Evolutionary conservation across 345 rosid species (phyloP).

Genomic region (Melastoma malabathricum): DNA sequence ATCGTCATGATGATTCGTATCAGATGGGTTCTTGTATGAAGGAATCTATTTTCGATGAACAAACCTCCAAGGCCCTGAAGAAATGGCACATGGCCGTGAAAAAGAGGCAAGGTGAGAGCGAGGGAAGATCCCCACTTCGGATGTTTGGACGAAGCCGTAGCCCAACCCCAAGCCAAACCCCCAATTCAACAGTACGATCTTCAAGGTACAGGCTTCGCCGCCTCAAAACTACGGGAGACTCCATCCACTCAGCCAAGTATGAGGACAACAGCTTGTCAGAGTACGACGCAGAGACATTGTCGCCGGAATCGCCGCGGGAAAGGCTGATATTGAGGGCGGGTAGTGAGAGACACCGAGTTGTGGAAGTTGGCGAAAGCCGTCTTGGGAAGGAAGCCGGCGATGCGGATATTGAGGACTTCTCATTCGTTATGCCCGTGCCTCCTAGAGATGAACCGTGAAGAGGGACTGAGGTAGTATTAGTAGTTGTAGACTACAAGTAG

Average conservation of each 20-base stretch:
- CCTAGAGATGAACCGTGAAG: slow-evolving; percentile 18
- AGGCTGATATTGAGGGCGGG: slow-evolving; percentile 32
- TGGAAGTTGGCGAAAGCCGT: slow-evolving; percentile 20
- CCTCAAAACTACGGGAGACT: slow-evolving; percentile 71
- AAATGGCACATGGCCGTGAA: slow-evolving; percentile 80
- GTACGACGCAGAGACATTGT: slow-evolving; percentile 42
- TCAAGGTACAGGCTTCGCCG: slow-evolving; percentile 40
- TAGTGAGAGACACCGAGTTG: slow-evolving; percentile 11
- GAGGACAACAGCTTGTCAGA: slow-evolving; percentile 53
- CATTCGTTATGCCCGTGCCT: slow-evolving; percentile 41
- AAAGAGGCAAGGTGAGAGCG: slow-evolving; percentile 44
- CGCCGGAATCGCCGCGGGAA: slow-evolving; percentile 24
- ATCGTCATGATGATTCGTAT: too few species aligned
- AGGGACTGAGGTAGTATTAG: too few species aligned
- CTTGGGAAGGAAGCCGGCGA: slow-evolving; percentile 16
- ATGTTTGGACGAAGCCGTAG: slow-evolving; percentile 34
- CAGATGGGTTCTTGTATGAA: slow-evolving; percentile 90
- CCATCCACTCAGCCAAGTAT: slow-evolving; percentile 23
- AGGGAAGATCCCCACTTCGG: slow-evolving; percentile 34
- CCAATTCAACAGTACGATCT: slow-evolving; percentile 10
- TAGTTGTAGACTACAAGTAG: too few species aligned
- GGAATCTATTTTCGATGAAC: slow-evolving; percentile 79
- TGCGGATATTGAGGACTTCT: slow-evolving; percentile 38
- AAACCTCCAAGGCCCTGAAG: slow-evolving; percentile 83
- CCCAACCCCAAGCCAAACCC: slow-evolving; percentile 22